A percentile compares a stretch with the other conserved stretches of the same genome.
Conservation (phyloP, 768 basidiomycete genomes). For the Phylloporus sp. region DNA sequence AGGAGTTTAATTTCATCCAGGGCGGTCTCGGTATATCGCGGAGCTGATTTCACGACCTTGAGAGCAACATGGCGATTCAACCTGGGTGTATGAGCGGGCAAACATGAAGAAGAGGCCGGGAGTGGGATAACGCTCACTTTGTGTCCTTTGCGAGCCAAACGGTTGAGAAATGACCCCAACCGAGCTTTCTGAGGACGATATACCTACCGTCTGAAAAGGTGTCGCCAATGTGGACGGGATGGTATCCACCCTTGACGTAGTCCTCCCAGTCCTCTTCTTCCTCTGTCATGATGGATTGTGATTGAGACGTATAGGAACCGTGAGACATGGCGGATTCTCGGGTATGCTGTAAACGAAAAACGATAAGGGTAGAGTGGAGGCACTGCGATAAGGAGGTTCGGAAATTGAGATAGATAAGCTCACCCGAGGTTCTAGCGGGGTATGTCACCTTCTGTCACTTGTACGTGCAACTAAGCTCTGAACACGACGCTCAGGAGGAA, state of each 20-base stretch:
- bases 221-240: slow-evolving; percentile 95
- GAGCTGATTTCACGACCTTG: slow-evolving; percentile 98
- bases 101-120: slow-evolving; percentile 1
- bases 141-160: slow-evolving; percentile 86
- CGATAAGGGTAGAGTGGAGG: slow-evolving; percentile 28
- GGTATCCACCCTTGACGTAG: slow-evolving; percentile 78
- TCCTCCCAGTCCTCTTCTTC: slow-evolving; percentile 95
- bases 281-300: slow-evolving; percentile 79
- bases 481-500: neutral
- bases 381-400: slow-evolving; percentile 29
- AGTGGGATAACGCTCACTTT: slow-evolving; percentile 50
- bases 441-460: slow-evolving; percentile 12
- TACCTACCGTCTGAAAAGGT: slow-evolving; percentile 85
- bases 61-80: slow-evolving; percentile 95
- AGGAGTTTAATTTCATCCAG: slow-evolving; percentile 98
- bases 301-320: slow-evolving; percentile 71
- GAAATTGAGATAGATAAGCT: slow-evolving; percentile 30
- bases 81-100: slow-evolving; percentile 42
- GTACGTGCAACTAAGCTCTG: neutral
- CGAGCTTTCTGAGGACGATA: slow-evolving; percentile 88
- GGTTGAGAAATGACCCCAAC: slow-evolving; percentile 93
- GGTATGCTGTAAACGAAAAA: slow-evolving; percentile 34
- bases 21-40: slow-evolving; percentile 95
- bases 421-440: slow-evolving; percentile 25
- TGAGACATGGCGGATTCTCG: slow-evolving; percentile 52